Conservation (phyloP, 768 basidiomycete genomes). For the Suillus placidus region DNA sequence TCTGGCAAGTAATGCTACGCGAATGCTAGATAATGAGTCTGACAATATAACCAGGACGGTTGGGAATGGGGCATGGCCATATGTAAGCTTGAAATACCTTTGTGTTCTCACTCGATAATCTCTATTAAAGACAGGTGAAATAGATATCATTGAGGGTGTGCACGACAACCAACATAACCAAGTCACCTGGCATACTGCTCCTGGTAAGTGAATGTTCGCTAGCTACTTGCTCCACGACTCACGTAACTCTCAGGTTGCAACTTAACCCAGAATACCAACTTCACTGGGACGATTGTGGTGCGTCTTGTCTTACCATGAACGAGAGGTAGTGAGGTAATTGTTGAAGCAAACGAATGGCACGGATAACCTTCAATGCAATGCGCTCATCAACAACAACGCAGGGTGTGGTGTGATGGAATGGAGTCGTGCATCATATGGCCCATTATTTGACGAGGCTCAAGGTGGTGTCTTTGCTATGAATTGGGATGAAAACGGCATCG, state of each 20-base stretch:
- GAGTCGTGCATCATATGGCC: constrained; percentile 84
- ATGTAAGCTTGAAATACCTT: constrained; percentile 42
- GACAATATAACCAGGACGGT: constrained; percentile 28
- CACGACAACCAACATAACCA: constrained; percentile 86
- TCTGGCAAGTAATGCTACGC: constrained; percentile 51
- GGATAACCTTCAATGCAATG: constrained; percentile 59
- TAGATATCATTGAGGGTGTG: constrained; percentile 84
- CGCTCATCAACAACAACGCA: constrained; percentile 53
- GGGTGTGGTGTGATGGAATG: constrained; percentile 81
- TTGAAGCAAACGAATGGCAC: constrained; percentile 48
- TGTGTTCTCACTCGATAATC: constrained; percentile 10
- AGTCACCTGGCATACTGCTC: constrained; percentile 77
- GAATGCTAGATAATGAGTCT: neutral
- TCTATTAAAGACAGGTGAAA: constrained; percentile 64
- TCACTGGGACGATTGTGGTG: constrained; percentile 67
- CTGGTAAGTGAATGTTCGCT: constrained; percentile 41
- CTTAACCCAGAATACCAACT: constrained; percentile 54
- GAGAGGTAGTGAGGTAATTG: constrained; percentile 6
- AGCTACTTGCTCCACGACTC: constrained; percentile 8
- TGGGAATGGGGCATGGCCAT: constrained; percentile 64
- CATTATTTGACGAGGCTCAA: constrained; percentile 74
- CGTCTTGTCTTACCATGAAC: constrained; percentile 26
- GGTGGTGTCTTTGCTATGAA: constrained; percentile 91
- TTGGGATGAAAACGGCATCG: constrained; percentile 80
- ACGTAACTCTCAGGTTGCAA: constrained; percentile 50